These are phyloP conservation scores for Kickxella alabastrina DNA, from an alignment of 192 early-diverging fungal species.

Conservation along the genomic window DNA sequence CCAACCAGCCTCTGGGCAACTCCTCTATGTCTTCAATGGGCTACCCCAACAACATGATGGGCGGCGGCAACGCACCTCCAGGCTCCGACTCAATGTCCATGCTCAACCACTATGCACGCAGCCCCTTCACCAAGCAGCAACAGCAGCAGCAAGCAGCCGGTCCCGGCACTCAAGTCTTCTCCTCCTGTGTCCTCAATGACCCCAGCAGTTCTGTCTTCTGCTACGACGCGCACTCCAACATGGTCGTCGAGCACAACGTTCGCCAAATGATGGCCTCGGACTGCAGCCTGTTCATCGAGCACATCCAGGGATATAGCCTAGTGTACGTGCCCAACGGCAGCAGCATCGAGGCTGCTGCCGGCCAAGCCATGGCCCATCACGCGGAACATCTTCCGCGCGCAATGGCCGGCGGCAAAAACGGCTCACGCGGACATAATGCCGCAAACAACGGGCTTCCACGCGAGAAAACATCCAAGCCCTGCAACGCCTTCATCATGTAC, in stretches of 20 bases:
- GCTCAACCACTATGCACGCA: slow-evolving; percentile 18
- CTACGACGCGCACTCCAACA: slow-evolving; percentile 14
- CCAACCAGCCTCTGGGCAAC: slow-evolving; percentile 15
- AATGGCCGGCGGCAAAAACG: neutral
- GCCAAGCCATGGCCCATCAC: neutral
- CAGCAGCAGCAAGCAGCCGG: slow-evolving; percentile 1
- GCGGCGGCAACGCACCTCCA: neutral
- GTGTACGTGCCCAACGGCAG: slow-evolving; percentile 17
- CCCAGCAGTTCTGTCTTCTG: slow-evolving; percentile 22
- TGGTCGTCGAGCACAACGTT: slow-evolving; percentile 12
- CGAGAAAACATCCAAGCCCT: slow-evolving; percentile 20
- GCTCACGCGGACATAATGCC: neutral
- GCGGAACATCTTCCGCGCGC: too few species aligned
- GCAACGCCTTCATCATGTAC: slow-evolving; percentile 51
- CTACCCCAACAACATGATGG: slow-evolving; percentile 14
- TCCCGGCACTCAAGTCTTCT: slow-evolving; percentile 7
- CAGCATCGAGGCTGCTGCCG: slow-evolving; percentile 9
- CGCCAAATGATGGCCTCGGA: slow-evolving; percentile 25
- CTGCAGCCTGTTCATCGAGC: slow-evolving; percentile 27
- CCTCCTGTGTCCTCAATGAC: slow-evolving; percentile 26
- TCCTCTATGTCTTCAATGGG: slow-evolving; percentile 11
- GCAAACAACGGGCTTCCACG: neutral
- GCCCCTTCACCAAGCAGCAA: neutral
- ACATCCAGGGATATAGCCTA: slow-evolving; percentile 24
- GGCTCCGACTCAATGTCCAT: slow-evolving; percentile 11